Base-by-base conservation (phyloP, 192 early-diverging fungal genomes). In the Coemansia sp. region DNA sequence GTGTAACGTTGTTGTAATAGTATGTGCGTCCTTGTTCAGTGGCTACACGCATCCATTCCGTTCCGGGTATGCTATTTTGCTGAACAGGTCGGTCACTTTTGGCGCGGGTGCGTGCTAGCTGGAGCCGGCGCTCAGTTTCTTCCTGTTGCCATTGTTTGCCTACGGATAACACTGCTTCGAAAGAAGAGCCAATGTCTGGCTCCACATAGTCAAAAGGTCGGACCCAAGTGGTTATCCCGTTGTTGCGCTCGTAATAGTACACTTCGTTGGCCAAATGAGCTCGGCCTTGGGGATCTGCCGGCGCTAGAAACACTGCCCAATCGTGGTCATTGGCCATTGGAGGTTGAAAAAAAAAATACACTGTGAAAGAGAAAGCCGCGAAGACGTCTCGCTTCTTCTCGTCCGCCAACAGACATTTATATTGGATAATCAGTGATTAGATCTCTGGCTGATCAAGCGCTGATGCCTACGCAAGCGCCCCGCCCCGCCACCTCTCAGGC, bases 231-330 rank as follows among this genome's bases (percentile, higher is more conserved):
- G 57, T 69, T 5, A 77, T 63, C 0, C 54, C 56, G 55, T 61
- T 65, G 30, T 48, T 63, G 51, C 63, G 67, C 41, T 77, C 74
- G 37, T 52, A 60, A 47, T 60, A 77, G 38, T 77, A 77, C 18
- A 43, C 54, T 34, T 77, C 74, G 10, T 58, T 36, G 4, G 66
- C 52, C 35, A 52, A n/a, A 39, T 63, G 21, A 11, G 13, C 43
- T 14, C 19, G 29, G 2, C 37, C 42, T 5, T 33, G 29, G 0
- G 66, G 52, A 3, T 32, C 21, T 2, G 17, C 3, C 0, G 71
- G 73, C 4, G 73, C 63, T 6, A 62, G 57, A 41, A 77, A 77
- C 21, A 60, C 55, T 3, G 67, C 67, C 73, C 73, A 77, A 17
- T 65, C 49, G 56, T 68, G 73, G 14, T 53, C 53, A 30, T 47